Conservation (phyloP, 2,329 filamentous ascomycete species). For the Aureobasidium mangrovei region DNA sequence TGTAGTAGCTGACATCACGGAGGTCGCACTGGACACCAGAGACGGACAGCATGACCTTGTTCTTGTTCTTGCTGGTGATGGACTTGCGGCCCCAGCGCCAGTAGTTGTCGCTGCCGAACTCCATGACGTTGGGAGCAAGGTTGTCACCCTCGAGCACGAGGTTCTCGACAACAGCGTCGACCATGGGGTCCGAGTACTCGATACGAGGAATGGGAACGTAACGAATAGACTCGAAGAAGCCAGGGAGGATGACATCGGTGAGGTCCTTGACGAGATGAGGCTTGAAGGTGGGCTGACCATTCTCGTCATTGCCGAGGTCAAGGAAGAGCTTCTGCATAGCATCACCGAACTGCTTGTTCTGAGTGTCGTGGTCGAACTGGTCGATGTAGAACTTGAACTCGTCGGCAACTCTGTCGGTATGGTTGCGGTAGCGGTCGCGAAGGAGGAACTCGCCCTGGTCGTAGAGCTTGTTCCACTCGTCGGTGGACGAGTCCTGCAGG, state of each 20-base stretch:
- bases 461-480: conserved; percentile 76
- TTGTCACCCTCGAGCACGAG: conserved; percentile 94
- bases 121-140: conserved; percentile 83
- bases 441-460: conserved; percentile 80
- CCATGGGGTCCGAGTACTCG: conserved; percentile 74
- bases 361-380: conserved; percentile 80
- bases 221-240: conserved; percentile 70
- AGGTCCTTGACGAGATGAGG: conserved; percentile 85
- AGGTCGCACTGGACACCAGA: conserved; percentile 90
- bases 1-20: conserved; percentile 79
- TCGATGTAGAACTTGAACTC: conserved; percentile 83
- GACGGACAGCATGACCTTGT: conserved; percentile 76
- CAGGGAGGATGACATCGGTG: conserved; percentile 75
- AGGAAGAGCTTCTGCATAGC: conserved; percentile 77
- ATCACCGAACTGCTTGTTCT: conserved; percentile 72
- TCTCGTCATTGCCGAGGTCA: conserved; percentile 79
- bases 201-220: conserved; percentile 93
- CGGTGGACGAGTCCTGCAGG: conserved; percentile 67
- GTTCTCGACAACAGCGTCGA: conserved; percentile 90
- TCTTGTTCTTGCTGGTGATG: conserved; percentile 69
- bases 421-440: conserved; percentile 74
- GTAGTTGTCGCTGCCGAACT: conserved; percentile 87
- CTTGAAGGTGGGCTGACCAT: conserved; percentile 84
- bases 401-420: conserved; percentile 79
- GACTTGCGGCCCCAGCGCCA: conserved; percentile 91